Percentiles rank a stretch among this genome's conserved stretches.
Evolutionary conservation across 352 stramenopile genomes (phyloP).

Genomic region (Phytopythium chamaehyphon): DNA sequence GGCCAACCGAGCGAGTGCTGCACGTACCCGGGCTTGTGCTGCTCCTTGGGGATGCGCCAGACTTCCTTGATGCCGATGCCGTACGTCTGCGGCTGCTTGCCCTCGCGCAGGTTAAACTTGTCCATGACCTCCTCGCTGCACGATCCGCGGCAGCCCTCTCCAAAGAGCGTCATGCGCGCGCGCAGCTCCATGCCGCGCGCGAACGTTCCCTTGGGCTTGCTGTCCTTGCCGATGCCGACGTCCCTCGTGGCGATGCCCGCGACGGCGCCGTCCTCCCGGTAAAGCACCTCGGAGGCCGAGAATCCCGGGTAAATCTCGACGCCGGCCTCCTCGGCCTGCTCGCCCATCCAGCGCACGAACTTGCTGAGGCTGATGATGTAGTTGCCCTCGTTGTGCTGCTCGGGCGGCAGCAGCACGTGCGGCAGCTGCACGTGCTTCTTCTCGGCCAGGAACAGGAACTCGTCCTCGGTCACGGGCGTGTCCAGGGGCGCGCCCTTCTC

Average conservation of each 20-base stretch:
- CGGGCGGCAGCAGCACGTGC: slow-evolving; percentile 90
- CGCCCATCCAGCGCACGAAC: slow-evolving; percentile 95
- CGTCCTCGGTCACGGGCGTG: slow-evolving; percentile 93
- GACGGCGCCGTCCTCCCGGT: slow-evolving; percentile 79
- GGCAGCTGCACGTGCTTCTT: slow-evolving; percentile 84
- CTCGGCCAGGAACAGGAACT: slow-evolving; percentile 93
- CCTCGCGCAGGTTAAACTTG: slow-evolving; percentile 94
- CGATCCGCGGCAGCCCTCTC: slow-evolving; percentile 96
- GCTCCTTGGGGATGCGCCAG: slow-evolving; percentile 89
- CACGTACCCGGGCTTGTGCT: slow-evolving; percentile 93
- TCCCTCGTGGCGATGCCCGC: slow-evolving; percentile 97
- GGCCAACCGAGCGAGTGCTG: slow-evolving; percentile 99
- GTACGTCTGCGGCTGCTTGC: slow-evolving; percentile 94
- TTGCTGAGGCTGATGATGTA: slow-evolving; percentile 98
- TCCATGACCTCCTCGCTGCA: slow-evolving; percentile 97
- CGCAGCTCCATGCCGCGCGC: slow-evolving; percentile 97
- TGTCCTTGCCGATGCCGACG: slow-evolving; percentile 97
- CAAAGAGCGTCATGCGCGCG: slow-evolving; percentile 94
- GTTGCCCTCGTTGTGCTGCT: slow-evolving; percentile 98
- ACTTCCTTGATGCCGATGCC: slow-evolving; percentile 99
- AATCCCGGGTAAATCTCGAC: slow-evolving; percentile 99
- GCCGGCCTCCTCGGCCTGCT: slow-evolving; percentile 95
- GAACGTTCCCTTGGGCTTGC: slow-evolving; percentile 95
- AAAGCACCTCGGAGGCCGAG: slow-evolving; percentile 92
- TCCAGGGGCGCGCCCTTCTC: slow-evolving; percentile 86